phyloP scores from a whole-genome alignment of 805 yeast species.

The Metschnikowia corniflorae region DNA sequence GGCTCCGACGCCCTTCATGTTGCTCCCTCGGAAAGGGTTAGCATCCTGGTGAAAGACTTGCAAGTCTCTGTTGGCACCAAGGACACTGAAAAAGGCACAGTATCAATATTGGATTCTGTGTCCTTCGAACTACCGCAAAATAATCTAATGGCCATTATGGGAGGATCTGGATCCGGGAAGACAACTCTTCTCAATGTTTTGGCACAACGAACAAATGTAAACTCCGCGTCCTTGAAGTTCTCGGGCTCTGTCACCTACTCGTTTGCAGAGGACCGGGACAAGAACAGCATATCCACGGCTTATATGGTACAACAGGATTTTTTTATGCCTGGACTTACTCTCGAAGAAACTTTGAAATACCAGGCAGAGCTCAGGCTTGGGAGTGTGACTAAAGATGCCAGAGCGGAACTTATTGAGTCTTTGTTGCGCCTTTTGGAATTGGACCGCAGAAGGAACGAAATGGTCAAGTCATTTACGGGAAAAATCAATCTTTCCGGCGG shows the following conservation, averaged over 20 bases:
- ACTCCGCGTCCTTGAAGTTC: conserved; percentile 38
- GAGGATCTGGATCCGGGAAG: conserved; percentile 87
- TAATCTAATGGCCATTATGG: conserved; percentile 73
- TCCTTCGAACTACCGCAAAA: conserved; percentile 60
- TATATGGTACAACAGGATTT: conserved; percentile 77
- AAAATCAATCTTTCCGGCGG: conserved; percentile 76
- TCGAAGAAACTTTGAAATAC: conserved; percentile 62
- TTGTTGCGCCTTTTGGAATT: conserved; percentile 64
- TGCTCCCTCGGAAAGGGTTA: conserved; percentile 12
- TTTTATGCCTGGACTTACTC: conserved; percentile 66
- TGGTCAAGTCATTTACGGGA: conserved; percentile 49
- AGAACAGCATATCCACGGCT: conserved; percentile 37
- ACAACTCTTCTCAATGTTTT: conserved; percentile 71
- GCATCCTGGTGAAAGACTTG: conserved; percentile 11
- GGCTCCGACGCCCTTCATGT: conserved; percentile 13
- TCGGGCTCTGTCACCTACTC: conserved; percentile 41
- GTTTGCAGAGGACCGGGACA: conserved; percentile 6
- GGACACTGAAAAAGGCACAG: conserved; percentile 11
- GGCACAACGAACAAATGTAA: conserved; percentile 47
- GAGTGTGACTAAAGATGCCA: conserved; percentile 40
- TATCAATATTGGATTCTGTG: conserved; percentile 38
- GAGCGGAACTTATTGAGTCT: conserved; percentile 51
- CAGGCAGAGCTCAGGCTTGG: conserved; percentile 73
- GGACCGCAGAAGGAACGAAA: conserved; percentile 56
- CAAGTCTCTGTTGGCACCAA: conserved; percentile 12